Percentiles rank a stretch among this genome's conserved stretches.
phyloP scores from a whole-genome alignment of 345 rosid genomes.

The Microcos paniculata region DNA sequence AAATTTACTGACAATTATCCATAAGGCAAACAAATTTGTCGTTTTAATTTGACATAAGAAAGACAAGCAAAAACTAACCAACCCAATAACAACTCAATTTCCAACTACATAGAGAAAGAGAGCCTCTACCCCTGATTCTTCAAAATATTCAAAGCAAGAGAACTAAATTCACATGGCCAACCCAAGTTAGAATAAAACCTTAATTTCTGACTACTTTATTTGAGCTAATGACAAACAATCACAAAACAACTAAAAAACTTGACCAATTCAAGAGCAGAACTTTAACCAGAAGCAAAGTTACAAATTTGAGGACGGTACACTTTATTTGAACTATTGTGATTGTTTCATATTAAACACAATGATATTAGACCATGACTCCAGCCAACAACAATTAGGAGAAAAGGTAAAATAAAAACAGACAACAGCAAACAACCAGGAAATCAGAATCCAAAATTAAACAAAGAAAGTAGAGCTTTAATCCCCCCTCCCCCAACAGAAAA shows the following conservation, averaged over 20 bases:
- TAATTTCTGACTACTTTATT: background rate
- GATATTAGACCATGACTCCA: background rate
- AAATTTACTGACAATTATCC: background rate
- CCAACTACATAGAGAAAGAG: background rate
- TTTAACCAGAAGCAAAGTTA: background rate
- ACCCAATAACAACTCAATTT: background rate
- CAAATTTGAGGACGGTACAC: background rate
- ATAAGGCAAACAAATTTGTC: slow-evolving; percentile 2
- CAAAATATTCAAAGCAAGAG: background rate
- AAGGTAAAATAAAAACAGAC: background rate
- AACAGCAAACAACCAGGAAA: background rate
- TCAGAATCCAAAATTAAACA: slow-evolving; percentile 4
- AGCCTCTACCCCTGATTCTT: background rate
- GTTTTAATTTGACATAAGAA: background rate
- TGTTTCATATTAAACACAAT: background rate
- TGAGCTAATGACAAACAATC: background rate
- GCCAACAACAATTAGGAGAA: background rate
- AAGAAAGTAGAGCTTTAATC: background rate
- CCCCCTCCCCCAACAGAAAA: too few relatives aligned
- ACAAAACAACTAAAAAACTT: background rate
- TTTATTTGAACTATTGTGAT: background rate
- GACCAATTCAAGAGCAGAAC: slow-evolving; percentile 3
- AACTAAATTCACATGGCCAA: background rate
- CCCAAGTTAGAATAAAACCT: background rate
- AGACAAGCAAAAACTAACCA: background rate